Base-by-base conservation (phyloP, 1,139 yeast genomes). In the Magnusiomyces sp. region DNA sequence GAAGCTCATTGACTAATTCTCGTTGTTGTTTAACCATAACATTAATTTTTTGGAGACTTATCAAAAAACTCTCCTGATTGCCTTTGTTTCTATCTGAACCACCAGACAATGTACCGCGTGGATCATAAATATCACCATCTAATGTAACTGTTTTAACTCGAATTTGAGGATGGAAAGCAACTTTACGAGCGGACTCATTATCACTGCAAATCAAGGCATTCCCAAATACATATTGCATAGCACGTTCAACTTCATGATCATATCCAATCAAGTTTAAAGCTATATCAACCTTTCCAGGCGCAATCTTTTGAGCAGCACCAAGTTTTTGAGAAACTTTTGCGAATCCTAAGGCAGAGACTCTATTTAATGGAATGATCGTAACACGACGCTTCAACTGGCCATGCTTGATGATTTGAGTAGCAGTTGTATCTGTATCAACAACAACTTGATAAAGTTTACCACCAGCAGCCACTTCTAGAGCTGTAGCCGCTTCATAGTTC, bases 101-200 rank as follows among this genome's bases (percentile, higher is more conserved):
- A 49, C 99, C 99, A 1, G 97, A 86, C 40, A 94, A 71, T 20
- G 95, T 88, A 13, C 99, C 99, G 58, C 84, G 89, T 0, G 98
- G 98, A 63, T 94, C 98, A 67, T 90, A 94, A 10, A 83, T 77
- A 66, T 92, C 98, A 46, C 98, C 99, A 49, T 90, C 94, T 40
- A 86, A 65, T 0, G 99, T 94, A 13, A 94, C 90, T n/a, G 95
- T 83, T 60, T 92, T 80, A 0, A 90, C 74, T 56, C 87, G 75
- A 13, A 92, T 80, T 52, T 79, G 74, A 0, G 92, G 94, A 64
- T 90, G 81, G 65, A 90, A 94, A 0, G 98, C 89, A 2, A 92
- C 84, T 45, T 74, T 71, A 59, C 90, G 85, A 1, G 98, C 98
- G 0, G 95, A 81, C 31, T 85, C 83, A 0, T 95, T 86, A 66